These are phyloP conservation scores for Leccinum cinnamomeum DNA, from an alignment of 1,284 basidiomycete genomes.

Conservation along the genomic window DNA sequence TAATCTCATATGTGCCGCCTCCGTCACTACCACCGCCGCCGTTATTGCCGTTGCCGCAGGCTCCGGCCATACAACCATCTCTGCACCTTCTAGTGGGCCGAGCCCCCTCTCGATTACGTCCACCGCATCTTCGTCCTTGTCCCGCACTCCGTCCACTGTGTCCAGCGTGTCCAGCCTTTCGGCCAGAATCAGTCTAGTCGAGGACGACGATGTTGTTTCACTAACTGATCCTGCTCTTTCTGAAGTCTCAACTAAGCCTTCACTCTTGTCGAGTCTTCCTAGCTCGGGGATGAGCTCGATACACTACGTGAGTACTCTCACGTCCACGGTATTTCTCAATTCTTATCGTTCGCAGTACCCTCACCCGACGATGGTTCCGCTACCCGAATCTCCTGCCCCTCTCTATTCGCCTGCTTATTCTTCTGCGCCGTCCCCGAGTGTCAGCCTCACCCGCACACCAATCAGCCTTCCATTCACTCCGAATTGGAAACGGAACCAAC, in stretches of 20 bases:
- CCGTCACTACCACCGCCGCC: background rate
- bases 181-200: constrained; percentile 31
- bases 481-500: constrained; percentile 51
- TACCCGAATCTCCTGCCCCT: constrained; percentile 38
- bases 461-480: constrained; percentile 56
- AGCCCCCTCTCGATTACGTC: constrained; percentile 29
- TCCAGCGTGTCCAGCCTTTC: constrained; percentile 42
- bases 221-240: constrained; percentile 28
- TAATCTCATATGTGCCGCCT: constrained; percentile 9
- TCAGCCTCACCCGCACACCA: constrained; percentile 62
- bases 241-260: constrained; percentile 51
- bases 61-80: constrained; percentile 11
- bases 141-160: constrained; percentile 38
- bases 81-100: constrained; percentile 33
- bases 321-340: constrained; percentile 17
- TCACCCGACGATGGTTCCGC: constrained; percentile 37
- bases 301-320: constrained; percentile 34
- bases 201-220: constrained; percentile 37
- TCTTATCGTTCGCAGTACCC: constrained; percentile 20
- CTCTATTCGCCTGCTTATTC: constrained; percentile 27
- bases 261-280: constrained; percentile 45
- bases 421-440: constrained; percentile 45
- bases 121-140: constrained; percentile 37
- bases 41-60: constrained; percentile 1
- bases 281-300: constrained; percentile 31